A percentile compares a stretch with the other conserved stretches of the same genome.
Evolutionary conservation across 306 rosid genomes (phyloP).

Genomic region (Quercus cerris): DNA sequence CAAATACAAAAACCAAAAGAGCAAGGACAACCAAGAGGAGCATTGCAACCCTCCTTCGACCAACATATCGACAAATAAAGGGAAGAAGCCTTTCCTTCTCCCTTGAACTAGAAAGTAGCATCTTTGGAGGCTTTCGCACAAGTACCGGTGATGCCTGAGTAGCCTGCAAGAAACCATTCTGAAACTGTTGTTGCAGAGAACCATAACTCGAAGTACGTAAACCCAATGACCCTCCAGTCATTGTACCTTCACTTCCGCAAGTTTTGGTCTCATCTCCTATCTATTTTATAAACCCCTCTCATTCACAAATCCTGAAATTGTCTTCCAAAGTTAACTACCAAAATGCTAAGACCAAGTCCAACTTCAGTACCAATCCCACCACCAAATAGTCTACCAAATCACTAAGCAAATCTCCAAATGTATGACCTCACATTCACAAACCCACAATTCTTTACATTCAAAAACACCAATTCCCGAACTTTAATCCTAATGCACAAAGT

Average conservation of each 20-base stretch:
- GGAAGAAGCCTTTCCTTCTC: constrained; percentile 76
- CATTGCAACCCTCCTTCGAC: constrained; percentile 74
- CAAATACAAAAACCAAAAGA: constrained; percentile 62
- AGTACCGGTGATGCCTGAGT: constrained; percentile 29
- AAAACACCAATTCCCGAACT: constrained; percentile 7
- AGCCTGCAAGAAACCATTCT: constrained; percentile 47
- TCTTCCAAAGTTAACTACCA: constrained; percentile 22
- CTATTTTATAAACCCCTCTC: constrained; percentile 19
- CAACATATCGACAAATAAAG: constrained; percentile 54
- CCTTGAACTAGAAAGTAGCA: constrained; percentile 52
- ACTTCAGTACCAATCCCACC: neutral
- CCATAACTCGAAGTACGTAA: constrained; percentile 76
- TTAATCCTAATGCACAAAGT: constrained; percentile 18
- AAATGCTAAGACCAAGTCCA: neutral
- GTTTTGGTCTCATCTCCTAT: constrained; percentile 57
- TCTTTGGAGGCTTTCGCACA: constrained; percentile 70
- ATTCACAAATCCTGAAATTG: constrained; percentile 17
- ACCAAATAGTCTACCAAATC: constrained; percentile 10
- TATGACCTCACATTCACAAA: constrained; percentile 17
- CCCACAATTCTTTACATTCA: constrained; percentile 13
- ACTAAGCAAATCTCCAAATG: constrained; percentile 17
- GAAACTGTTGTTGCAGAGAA: constrained; percentile 58
- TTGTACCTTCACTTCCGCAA: constrained; percentile 49
- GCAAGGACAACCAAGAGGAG: constrained; percentile 69
- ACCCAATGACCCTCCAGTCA: constrained; percentile 95